phyloP scores from a whole-genome alignment of 1,139 yeast genomes.

The Saccharomyces hybrid region DNA sequence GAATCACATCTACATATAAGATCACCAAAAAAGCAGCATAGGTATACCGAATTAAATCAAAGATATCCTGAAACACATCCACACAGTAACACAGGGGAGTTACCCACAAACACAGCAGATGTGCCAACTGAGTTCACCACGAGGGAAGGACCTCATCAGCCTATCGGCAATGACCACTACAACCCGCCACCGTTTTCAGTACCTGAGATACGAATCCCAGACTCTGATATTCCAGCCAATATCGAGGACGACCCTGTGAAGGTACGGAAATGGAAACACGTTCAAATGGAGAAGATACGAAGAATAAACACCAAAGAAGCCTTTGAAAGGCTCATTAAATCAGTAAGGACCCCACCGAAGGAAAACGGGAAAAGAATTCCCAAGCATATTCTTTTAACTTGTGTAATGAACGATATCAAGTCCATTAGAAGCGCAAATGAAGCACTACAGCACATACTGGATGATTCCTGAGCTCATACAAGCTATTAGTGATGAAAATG shows the following conservation, averaged over 20 bases:
- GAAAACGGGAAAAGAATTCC: constrained; percentile 25
- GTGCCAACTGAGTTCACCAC: background rate
- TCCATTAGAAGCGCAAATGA: constrained; percentile 24
- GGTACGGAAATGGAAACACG: constrained; percentile 32
- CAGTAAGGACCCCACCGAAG: constrained; percentile 19
- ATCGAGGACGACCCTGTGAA: constrained; percentile 15
- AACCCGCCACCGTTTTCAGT: constrained; percentile 13
- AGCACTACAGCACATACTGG: constrained; percentile 15
- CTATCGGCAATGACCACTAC: constrained; percentile 3
- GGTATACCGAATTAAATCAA: background rate
- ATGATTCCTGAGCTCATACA: background rate
- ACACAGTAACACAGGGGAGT: background rate
- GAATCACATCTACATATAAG: background rate
- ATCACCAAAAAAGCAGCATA: background rate
- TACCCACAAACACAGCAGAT: background rate
- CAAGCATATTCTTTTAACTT: constrained; percentile 24
- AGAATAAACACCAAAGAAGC: constrained; percentile 27
- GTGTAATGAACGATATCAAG: constrained; percentile 28
- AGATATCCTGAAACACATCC: background rate
- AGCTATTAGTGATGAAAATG: background rate
- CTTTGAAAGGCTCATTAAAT: constrained; percentile 23
- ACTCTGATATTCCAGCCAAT: constrained; percentile 20
- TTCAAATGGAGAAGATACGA: constrained; percentile 29
- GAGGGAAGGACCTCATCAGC: constrained; percentile 2
- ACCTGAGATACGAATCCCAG: constrained; percentile 24